Evolutionary conservation across 75 land plant genomes (phyloP), one percentile per base, ranked within the genome.

Genomic region (Sequoia sempervirens): DNA sequence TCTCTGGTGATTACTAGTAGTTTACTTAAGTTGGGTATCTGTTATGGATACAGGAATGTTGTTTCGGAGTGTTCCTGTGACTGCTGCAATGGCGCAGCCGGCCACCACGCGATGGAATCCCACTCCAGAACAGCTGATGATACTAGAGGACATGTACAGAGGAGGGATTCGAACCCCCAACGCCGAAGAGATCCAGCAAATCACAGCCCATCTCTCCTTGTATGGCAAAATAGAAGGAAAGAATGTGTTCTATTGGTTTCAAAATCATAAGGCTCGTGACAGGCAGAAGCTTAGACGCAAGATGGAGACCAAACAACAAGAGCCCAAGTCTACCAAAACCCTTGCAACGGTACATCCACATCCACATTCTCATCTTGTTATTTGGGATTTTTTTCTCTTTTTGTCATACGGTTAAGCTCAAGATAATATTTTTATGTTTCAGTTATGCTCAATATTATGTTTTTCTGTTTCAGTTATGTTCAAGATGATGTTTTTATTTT

Each of bases 241-340:
- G 78, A 92, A 92, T 54, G 92, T 92, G 36, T 92, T 92, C 75
- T 92, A 90, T 82, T 92, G 93, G 93, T 92, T 92, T 56, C 93
- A 90, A 74, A 92, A 92, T 75, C 91, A 85, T 74, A 90, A 89
- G 80, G 93, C 93, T 40, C 85, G 93, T 17, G 93, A 90, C 46
- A 70, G 89, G 53, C 89, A 88, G 72, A 88, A 88, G 87, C 87
- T 88, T 26, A 61, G 89, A 13, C 56, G 89, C 28, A 83, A 79
- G 74, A 47, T 52, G 53, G 81, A 80, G 58, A 50, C 20, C n/a
- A 80, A 10, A 26, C 28, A 53, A 30, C 18, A 80, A 61, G 58
- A 80, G 17, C 54, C 58, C 15, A 30, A 80, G 58, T 45, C 36
- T 26, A 47, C 8, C 28, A 15, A 30, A 80, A 45, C 52, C 26